Percentiles rank a stretch among this genome's conserved stretches.
These are phyloP conservation scores for Astrephomene gubernaculifera DNA, from an alignment of 139 green algal species.

Conservation along the genomic window DNA sequence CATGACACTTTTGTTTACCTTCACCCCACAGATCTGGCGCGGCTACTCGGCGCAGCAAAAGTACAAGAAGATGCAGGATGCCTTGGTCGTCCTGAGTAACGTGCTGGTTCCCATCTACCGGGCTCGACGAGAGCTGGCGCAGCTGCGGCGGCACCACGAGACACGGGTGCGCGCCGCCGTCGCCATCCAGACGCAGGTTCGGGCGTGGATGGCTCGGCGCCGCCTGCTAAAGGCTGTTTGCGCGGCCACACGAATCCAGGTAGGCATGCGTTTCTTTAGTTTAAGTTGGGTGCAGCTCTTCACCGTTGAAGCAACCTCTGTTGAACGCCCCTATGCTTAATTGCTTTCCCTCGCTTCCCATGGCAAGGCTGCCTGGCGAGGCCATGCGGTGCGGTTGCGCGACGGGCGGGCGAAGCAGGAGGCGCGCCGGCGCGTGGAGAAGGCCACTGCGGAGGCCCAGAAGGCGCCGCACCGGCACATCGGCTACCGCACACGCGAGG, in stretches of 20 bases:
- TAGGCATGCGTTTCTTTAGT: background rate
- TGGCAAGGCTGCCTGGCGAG: constrained; percentile 70
- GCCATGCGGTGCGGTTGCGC: constrained; percentile 49
- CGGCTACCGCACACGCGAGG: constrained; percentile 63
- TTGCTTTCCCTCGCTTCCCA: background rate
- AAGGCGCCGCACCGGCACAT: constrained; percentile 59
- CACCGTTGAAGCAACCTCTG: too few species aligned
- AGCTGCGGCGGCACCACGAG: background rate
- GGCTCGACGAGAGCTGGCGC: constrained; percentile 12
- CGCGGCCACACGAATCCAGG: constrained; percentile 12
- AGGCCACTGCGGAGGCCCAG: constrained; percentile 7
- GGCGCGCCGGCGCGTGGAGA: constrained; percentile 58
- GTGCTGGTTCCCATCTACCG: constrained; percentile 13
- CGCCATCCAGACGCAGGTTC: constrained; percentile 59
- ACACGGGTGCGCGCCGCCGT: constrained; percentile 43
- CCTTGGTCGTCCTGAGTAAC: background rate
- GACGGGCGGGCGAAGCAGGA: constrained; percentile 37
- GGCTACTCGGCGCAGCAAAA: background rate
- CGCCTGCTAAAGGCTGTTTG: background rate
- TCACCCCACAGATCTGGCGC: constrained; percentile 39
- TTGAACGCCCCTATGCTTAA: too few species aligned
- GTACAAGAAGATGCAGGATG: background rate
- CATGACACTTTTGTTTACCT: background rate
- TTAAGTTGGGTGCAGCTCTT: background rate
- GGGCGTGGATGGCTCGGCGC: constrained; percentile 51